Evolutionary conservation across 106 monocot species (phyloP).

Genomic region (Platanthera zijinensis): DNA sequence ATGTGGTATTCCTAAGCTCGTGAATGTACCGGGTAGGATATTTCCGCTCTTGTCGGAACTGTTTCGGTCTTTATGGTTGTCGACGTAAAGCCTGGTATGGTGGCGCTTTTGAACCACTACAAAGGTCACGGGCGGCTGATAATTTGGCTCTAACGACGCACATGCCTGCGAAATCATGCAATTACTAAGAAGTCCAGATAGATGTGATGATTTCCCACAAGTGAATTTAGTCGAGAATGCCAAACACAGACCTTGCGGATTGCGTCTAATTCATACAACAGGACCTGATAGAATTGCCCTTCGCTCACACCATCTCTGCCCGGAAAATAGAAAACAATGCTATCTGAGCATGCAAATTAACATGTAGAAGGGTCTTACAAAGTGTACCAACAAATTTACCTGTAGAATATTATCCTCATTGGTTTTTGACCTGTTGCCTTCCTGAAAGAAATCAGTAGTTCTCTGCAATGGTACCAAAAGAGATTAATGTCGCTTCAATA

Average conservation of each 20-base stretch:
- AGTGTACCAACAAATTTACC: slow-evolving; percentile 23
- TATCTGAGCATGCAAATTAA: not conserved
- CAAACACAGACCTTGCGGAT: slow-evolving; percentile 66
- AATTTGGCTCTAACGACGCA: slow-evolving; percentile 78
- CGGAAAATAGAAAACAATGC: not conserved
- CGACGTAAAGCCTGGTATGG: slow-evolving; percentile 70
- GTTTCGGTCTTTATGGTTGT: slow-evolving; percentile 73
- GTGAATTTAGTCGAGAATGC: not conserved
- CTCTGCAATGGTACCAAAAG: slow-evolving; percentile 28
- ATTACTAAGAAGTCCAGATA: not conserved
- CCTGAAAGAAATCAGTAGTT: slow-evolving; percentile 75
- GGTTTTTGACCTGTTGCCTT: slow-evolving; percentile 84
- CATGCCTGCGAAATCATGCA: slow-evolving; percentile 45
- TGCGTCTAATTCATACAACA: slow-evolving; percentile 84
- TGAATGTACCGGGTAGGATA: slow-evolving; percentile 61
- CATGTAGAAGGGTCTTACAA: not conserved
- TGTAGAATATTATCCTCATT: slow-evolving; percentile 78
- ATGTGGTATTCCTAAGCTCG: not conserved
- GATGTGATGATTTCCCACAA: not conserved
- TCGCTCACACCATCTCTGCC: slow-evolving; percentile 87
- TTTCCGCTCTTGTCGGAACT: slow-evolving; percentile 84
- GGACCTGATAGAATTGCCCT: slow-evolving; percentile 86
- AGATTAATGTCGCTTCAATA: not conserved
- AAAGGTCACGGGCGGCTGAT: slow-evolving; percentile 88
- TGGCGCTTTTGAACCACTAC: slow-evolving; percentile 87